Evolutionary conservation across 805 yeast species (phyloP).

Genomic region (Barnettozyma vustinii): DNA sequence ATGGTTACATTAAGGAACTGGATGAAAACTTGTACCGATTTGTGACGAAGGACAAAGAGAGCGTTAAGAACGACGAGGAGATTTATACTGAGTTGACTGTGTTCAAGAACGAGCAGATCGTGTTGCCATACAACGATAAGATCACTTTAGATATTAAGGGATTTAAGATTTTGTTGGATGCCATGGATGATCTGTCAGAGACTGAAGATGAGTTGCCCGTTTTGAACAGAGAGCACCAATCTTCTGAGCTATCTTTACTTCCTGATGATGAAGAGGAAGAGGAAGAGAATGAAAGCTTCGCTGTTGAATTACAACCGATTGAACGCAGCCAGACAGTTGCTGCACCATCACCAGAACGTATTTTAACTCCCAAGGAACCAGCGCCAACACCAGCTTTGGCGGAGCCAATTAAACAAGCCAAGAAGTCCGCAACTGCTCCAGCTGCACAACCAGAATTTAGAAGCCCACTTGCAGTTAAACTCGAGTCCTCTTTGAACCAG

Average conservation of each 20-base stretch:
- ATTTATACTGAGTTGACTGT: slow-evolving; percentile 40
- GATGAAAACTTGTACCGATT: slow-evolving; percentile 24
- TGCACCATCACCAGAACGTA: neutral
- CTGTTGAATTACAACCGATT: slow-evolving; percentile 1
- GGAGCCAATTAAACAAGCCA: neutral
- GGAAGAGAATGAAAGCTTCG: neutral
- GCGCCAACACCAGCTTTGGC: neutral
- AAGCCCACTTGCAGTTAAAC: slow-evolving; percentile 13
- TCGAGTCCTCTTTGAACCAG: slow-evolving; percentile 17
- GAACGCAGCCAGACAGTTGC: slow-evolving; percentile 4
- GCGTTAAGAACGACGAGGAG: slow-evolving; percentile 12
- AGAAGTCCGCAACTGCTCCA: slow-evolving; percentile 1
- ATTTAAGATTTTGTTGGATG: slow-evolving; percentile 48
- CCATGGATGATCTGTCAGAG: slow-evolving; percentile 38
- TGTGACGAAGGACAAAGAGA: slow-evolving; percentile 9
- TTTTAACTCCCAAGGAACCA: neutral
- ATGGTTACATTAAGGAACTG: slow-evolving; percentile 25
- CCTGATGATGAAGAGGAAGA: neutral
- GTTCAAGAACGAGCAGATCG: slow-evolving; percentile 55
- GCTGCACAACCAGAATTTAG: neutral
- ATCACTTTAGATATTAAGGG: slow-evolving; percentile 68
- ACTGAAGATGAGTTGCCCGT: slow-evolving; percentile 33
- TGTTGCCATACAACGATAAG: slow-evolving; percentile 58
- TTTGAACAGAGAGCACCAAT: slow-evolving; percentile 10
- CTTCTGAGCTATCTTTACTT: slow-evolving; percentile 7